A percentile compares a stretch with the other conserved stretches of the same genome.
These are phyloP conservation scores for Phytopythium delawarense DNA, from an alignment of 352 stramenopile genomes.

Conservation along the genomic window DNA sequence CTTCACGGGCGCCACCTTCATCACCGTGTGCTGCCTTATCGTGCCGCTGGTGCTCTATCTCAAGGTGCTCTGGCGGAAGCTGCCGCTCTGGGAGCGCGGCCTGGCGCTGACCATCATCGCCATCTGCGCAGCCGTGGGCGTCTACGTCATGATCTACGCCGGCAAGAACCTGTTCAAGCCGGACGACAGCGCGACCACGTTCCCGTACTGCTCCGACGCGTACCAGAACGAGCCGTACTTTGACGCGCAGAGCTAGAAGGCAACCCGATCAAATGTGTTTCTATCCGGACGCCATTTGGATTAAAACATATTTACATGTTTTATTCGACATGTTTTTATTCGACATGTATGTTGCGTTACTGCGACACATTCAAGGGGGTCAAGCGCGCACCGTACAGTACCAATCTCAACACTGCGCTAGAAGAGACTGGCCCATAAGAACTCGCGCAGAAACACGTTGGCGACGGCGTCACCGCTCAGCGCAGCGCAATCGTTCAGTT, in stretches of 20 bases:
- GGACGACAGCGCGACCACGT: too few species aligned
- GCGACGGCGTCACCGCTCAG: not conserved
- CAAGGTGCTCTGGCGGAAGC: constrained; percentile 28
- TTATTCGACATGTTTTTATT: too few species aligned
- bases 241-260: not conserved
- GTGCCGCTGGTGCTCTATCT: constrained; percentile 40
- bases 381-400: not conserved
- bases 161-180: too few species aligned
- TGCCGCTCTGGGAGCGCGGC: constrained; percentile 30
- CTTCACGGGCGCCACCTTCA: too few species aligned
- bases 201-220: too few species aligned
- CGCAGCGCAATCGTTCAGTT: not conserved
- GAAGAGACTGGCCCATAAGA: constrained; percentile 2
- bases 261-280: too few species aligned
- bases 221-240: constrained; percentile 25
- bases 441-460: constrained; percentile 4
- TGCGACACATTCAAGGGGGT: too few species aligned
- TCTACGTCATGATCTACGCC: too few species aligned
- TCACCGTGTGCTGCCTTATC: too few species aligned
- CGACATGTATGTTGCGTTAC: too few species aligned
- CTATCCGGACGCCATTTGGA: too few species aligned
- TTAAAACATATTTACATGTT: too few species aligned
- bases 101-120: constrained; percentile 20
- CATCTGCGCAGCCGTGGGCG: constrained; percentile 22
- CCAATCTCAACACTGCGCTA: not conserved